Evolutionary conservation across 2,329 filamentous ascomycete genomes (phyloP), one percentile per base, ranked within the genome.

Genomic region (Apiospora arundinis): DNA sequence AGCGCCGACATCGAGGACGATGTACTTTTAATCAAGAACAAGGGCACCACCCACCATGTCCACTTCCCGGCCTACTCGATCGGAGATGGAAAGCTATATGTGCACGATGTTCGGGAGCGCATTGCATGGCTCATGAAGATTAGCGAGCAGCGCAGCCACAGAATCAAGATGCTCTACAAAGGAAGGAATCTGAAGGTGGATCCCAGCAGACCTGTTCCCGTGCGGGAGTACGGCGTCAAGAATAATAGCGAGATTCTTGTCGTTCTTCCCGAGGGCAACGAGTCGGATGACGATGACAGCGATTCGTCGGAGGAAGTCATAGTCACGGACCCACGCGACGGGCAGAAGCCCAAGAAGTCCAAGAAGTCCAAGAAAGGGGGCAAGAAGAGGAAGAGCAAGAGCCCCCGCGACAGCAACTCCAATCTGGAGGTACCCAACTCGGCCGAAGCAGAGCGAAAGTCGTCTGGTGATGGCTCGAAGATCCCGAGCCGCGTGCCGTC

Each of bases 31-130:
- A 88, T 95, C 81, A 92, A 92, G 81, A 87, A 91, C 81, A 90
- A 90, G 79, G 88, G 88, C 70, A 83, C 89, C 70, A 89, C 88
- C 66, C 92, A 93, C 77, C 88, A 90, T 0, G 88, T 92, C 65
- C 91, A 92, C 77, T 95, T 95, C 77, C 92, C 93, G 0, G 91
- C 91, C 16, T 93, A 92, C 80, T 89, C 90, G 72, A 95, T 95
- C 77, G 91, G 90, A 71, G 91, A 93, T 78, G 92, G 92, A 66
- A 91, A 92, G 78, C 83, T 95, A 70, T 86, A 85, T 45, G 89
- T 94, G 45, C 82, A 85, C 70, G 91, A 93, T 76, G 86, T 95
- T 44, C 87, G 89, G 71, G 86, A 91, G 70, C 90, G 92, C n/a
- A 89, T 91, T 6, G 90, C 89, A 70, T 85, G 92, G 75, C 86